Base-by-base conservation (phyloP, 768 basidiomycete species). In the Pleurotus cornucopiae region DNA sequence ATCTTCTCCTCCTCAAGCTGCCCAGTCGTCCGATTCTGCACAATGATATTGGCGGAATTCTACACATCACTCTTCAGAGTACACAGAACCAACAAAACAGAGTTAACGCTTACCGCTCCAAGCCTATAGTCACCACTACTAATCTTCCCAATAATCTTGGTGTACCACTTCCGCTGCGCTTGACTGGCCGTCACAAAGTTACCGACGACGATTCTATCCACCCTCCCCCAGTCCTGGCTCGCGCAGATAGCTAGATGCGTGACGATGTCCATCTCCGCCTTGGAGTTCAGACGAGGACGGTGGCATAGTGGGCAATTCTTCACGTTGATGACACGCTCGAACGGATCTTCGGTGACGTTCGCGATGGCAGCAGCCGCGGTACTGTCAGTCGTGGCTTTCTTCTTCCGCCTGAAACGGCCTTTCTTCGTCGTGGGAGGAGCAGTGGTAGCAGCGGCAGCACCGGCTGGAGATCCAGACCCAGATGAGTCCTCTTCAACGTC, bases 41-140 rank as follows among this genome's bases (percentile, higher is more conserved):
- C 95, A 57, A 98, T 93, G 61, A 99, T 97, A 66, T 99, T 99
- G 21, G 94, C 96, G 51, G 93, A 95, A 65, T 99, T 97, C 89
- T 92, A 64, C 1, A 16, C 1, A 16, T 61, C 51, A 55, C 46
- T 45, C 46, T 44, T 53, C 39, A 14, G 54, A 9, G 37, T 34
- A 4, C 12, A 46, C 25, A 57, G 6, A 55, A 30, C 1, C 38
- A 53, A 55, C 53, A 54, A 39, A 48, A 5, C 30, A 53, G 52
- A 55, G 21, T 21, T 64, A 60, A 23, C 14, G 83, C 86, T 52
- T 61, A 89, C 91, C 62, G 96, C 96, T 0, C 96, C 96, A 23
- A 98, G 80, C 62, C 80, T 81, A 72, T 98, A 98, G 56, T 88
- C 81, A 9, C 95, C 96, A 60, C 83, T 83, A 0, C 89, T 88